Conservation (phyloP, 805 yeast genomes). For the Saccharomycopsis sp. region DNA sequence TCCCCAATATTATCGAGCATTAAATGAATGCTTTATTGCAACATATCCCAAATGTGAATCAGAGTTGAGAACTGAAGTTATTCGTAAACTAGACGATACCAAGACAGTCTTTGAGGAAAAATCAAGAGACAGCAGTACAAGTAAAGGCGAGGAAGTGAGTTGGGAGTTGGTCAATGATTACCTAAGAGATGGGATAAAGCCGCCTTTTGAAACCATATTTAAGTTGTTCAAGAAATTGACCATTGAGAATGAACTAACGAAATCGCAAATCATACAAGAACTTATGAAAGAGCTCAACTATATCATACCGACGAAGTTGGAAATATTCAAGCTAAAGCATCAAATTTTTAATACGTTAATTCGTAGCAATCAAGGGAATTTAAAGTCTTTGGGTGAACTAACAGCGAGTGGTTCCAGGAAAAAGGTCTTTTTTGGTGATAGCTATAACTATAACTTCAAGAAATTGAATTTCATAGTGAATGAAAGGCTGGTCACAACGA, state of each 20-base stretch:
- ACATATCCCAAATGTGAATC: background rate
- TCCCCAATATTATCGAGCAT: background rate
- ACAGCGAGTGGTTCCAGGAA: background rate
- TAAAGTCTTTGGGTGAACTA: background rate
- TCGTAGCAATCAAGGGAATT: slow-evolving; percentile 3
- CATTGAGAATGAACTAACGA: background rate
- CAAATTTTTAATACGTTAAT: slow-evolving; percentile 5
- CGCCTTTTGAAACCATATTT: slow-evolving; percentile 1
- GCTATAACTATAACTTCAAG: background rate
- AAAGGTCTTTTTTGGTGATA: background rate
- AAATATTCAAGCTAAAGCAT: slow-evolving; percentile 8
- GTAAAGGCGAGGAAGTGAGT: background rate
- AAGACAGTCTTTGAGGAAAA: background rate
- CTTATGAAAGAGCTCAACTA: slow-evolving; percentile 4
- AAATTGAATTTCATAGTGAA: background rate
- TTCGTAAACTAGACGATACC: background rate
- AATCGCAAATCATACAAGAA: background rate
- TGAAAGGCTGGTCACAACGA: background rate
- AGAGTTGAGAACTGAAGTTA: slow-evolving; percentile 1
- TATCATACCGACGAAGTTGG: background rate
- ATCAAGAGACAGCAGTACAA: background rate
- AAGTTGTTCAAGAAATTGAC: background rate
- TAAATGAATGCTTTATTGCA: background rate
- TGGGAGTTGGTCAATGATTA: background rate
- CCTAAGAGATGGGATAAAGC: background rate